These are phyloP conservation scores for Didymellaceae sp. DNA, from an alignment of 2,329 filamentous ascomycete genomes.

Conservation along the genomic window DNA sequence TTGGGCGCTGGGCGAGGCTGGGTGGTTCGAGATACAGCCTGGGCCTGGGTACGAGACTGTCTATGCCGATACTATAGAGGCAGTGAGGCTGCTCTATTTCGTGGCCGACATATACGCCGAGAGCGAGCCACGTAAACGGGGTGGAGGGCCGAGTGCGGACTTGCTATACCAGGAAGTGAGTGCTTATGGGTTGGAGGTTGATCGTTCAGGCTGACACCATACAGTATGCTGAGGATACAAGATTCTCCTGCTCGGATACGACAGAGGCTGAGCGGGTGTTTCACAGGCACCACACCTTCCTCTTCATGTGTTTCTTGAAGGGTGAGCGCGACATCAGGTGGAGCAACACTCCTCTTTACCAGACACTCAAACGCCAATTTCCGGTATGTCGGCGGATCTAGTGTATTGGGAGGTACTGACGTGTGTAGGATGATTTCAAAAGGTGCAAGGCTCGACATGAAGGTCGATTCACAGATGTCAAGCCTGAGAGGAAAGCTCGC, in stretches of 20 bases:
- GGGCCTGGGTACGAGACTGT: constrained; percentile 62
- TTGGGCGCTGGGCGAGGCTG: constrained; percentile 70
- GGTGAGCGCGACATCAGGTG: constrained; percentile 54
- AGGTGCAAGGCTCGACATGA: constrained; percentile 38
- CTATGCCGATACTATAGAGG: constrained; percentile 67
- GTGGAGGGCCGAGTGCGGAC: constrained; percentile 46
- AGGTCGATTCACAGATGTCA: constrained; percentile 32
- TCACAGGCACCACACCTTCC: constrained; percentile 50
- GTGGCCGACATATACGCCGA: constrained; percentile 63
- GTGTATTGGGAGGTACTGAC: constrained; percentile 12
- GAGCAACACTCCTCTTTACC: constrained; percentile 52
- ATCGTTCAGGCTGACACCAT: constrained; percentile 14
- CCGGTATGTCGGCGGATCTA: constrained; percentile 37
- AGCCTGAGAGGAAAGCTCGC: constrained; percentile 18
- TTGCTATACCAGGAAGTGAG: constrained; percentile 50
- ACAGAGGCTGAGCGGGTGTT: constrained; percentile 39
- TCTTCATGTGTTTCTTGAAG: constrained; percentile 54
- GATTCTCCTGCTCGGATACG: constrained; percentile 34
- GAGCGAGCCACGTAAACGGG: constrained; percentile 48
- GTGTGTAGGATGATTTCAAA: constrained; percentile 38
- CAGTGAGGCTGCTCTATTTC: constrained; percentile 68
- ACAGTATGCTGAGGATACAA: constrained; percentile 46
- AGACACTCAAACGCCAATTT: constrained; percentile 49
- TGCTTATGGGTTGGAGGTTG: constrained; percentile 3
- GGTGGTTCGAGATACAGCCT: constrained; percentile 73